These are phyloP conservation scores for Mrakia blollopis DNA, from an alignment of 768 basidiomycete species.

Conservation along the genomic window DNA sequence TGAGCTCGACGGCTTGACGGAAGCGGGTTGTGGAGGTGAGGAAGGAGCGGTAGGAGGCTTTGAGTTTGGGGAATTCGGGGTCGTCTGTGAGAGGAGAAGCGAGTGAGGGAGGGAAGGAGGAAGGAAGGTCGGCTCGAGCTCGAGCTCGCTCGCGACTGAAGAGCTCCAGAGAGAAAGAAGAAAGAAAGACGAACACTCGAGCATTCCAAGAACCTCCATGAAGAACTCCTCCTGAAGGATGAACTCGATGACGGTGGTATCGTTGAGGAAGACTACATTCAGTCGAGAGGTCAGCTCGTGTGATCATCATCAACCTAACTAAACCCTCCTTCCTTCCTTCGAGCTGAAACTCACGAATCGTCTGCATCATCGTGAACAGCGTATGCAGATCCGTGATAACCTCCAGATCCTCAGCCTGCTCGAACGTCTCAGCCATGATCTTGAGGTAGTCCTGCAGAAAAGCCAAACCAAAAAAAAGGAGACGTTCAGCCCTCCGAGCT, in stretches of 20 bases:
- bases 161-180: not conserved
- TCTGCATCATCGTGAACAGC: constrained; percentile 85
- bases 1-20: constrained; percentile 81
- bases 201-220: constrained; percentile 87
- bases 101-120: constrained; percentile 1
- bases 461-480: not conserved
- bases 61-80: constrained; percentile 92
- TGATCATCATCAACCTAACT: too few species aligned
- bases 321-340: not conserved
- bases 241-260: constrained; percentile 89
- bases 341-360: constrained; percentile 63
- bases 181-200: constrained; percentile 66
- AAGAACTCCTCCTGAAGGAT: constrained; percentile 90
- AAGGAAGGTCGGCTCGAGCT: not conserved
- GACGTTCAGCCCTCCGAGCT: constrained; percentile 21
- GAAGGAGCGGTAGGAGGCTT: constrained; percentile 95
- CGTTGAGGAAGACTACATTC: constrained; percentile 79
- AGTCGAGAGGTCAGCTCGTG: not conserved
- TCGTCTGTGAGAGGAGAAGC: constrained; percentile 59
- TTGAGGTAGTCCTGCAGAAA: constrained; percentile 73
- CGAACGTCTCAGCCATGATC: constrained; percentile 73
- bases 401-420: constrained; percentile 88
- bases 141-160: constrained; percentile 33
- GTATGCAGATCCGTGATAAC: constrained; percentile 84
- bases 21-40: constrained; percentile 75